A percentile compares a stretch with the other conserved stretches of the same genome.
These are phyloP conservation scores for Extremus antarcticus DNA, from an alignment of 495 filamentous ascomycete species.

Conservation along the genomic window DNA sequence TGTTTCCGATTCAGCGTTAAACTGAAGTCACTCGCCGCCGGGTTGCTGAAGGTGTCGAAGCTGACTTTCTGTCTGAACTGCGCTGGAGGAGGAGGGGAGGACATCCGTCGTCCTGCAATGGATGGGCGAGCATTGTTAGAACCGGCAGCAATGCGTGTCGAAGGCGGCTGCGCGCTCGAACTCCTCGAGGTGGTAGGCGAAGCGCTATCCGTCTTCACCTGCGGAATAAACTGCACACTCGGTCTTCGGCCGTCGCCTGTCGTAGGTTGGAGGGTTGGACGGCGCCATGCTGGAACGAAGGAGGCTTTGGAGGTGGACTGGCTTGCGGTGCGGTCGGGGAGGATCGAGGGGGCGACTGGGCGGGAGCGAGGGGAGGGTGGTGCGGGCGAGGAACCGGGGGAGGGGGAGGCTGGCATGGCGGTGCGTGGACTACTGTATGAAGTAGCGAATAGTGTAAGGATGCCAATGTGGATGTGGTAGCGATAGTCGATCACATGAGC, in stretches of 20 bases:
- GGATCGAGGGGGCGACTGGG: conserved; percentile 6
- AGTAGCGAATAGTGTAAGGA: too few species aligned
- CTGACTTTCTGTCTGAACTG: conserved; percentile 49
- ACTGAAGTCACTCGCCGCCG: conserved; percentile 66
- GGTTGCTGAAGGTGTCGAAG: conserved; percentile 89
- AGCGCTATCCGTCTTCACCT: neutral
- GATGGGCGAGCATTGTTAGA: neutral
- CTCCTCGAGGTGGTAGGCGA: conserved; percentile 5
- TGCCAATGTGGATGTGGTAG: too few species aligned
- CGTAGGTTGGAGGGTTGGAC: conserved; percentile 6
- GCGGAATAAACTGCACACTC: conserved; percentile 17
- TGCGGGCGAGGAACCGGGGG: neutral
- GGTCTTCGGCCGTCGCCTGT: conserved; percentile 9
- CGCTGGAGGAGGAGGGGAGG: conserved; percentile 15
- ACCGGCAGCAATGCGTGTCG: too few species aligned
- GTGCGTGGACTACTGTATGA: too few species aligned
- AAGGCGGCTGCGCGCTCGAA: conserved; percentile 11
- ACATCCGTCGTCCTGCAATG: conserved; percentile 7
- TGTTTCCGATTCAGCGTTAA: conserved; percentile 83
- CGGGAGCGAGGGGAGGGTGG: conserved; percentile 3
- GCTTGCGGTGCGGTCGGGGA: conserved; percentile 4
- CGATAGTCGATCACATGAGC: neutral
- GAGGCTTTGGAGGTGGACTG: neutral
- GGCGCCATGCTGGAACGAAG: conserved; percentile 19
- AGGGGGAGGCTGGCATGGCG: conserved; percentile 5